Evolutionary conservation across 345 rosid species (phyloP), one percentile per base, ranked within the genome.

Genomic region (Salix brachista): DNA sequence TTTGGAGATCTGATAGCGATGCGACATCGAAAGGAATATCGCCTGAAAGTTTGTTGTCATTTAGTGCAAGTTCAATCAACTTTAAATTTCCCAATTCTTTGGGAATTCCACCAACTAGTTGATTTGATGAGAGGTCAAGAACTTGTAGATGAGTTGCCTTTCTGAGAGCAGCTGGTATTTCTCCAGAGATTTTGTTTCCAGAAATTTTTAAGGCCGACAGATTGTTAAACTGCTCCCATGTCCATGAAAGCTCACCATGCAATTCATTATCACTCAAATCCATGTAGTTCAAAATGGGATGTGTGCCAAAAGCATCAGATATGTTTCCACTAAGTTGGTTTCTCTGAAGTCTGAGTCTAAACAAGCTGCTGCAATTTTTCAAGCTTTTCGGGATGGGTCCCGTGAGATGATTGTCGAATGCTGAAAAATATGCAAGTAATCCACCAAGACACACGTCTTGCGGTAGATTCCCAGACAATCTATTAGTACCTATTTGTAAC

Each of bases 211-310:
- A 7, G 36, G 62, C 8, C 6, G 62, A 1, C 60, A 71, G 19
- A 21, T 50, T 71, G n/a, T 28, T 4, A 23, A 48, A 48, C 3
- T 71, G n/a, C 34, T 28, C 74, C 74, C 74, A 71, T 52, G 7
- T 48, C 74, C 52, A 21, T 8, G 72, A 75, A 11, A 65, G 16
- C 7, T 75, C 60, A 2, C 78, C 71, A 65, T 66, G 13, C 1
- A 75, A 32, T 4, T 65, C 50, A 25, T 65, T 75, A 18, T n/a
- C 30, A 67, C 71, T 65, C 21, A 75, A 56, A 18, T 48, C 65
- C 4, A 75, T 19, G 64, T 17, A 65, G 17, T 13, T 48, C 50
- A 28, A 75, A 19, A 21, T 48, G 21, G 36, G 32, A 30, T 0
- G 32, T 30, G 32, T 30, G 32, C 32, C 32, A 30, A 30, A 30